Base-by-base conservation (phyloP, 345 rosid species). In the Citrus maxima region DNA sequence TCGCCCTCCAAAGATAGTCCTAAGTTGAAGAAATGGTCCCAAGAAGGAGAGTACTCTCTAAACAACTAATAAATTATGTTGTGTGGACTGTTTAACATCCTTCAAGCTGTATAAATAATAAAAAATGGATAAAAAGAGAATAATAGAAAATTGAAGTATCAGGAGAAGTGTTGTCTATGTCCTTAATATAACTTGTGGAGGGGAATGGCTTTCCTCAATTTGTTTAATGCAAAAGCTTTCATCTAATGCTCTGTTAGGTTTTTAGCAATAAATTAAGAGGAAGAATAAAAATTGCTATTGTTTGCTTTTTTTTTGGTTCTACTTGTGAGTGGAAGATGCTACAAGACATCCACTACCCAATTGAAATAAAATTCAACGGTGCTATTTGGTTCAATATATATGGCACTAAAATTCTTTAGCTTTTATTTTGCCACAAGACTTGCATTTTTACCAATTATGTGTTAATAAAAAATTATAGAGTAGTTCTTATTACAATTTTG, bases 41-140 rank as follows among this genome's bases (percentile, higher is more conserved):
- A 65, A 68, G 4, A 32, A 56, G 70, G 30, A 64, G 67, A 62
- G 70, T 1, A 4, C 51, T 28, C 49, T 60, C 6, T 12, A 55
- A 63, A 42, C 21, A 25, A 79, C 34, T 60, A 37, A 59, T 55
- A 14, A 6, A 16, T 73, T 40, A 38, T 72, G 37, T 56, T 37
- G 51, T n/a, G 10, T 28, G 84, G 74, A 77, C 62, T 59, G 70
- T 80, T 74, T 25, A 73, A 42, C 70, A 62, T 30, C 14, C 60
- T 61, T 14, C 10, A 4, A 46, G 83, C 80, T 65, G 58, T 86
- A 86, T 88, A 88, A 77, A 84, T 81, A 76, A 69, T 51, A 38
- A 79, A 56, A 74, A 73, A 24, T n/a, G 58, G 37, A 28, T 63
- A 59, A 61, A 56, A 75, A 72, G 70, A 77, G 76, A 84, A 82